phyloP scores from a whole-genome alignment of 129 eudicot species.

The Sambucus nigra region DNA sequence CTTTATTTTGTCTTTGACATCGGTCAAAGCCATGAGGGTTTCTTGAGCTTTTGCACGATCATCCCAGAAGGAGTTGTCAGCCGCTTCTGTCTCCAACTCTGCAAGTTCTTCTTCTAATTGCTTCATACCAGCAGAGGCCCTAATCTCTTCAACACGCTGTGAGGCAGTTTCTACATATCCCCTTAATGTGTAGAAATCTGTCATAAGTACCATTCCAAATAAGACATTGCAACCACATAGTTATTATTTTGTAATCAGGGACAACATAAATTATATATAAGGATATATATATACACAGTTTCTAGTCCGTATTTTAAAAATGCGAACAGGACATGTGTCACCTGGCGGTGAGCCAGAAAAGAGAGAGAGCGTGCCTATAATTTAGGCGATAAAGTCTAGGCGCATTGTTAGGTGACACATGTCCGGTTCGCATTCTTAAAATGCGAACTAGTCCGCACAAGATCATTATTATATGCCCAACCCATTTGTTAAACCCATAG shows the following conservation, averaged over 20 bases:
- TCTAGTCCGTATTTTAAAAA: not conserved
- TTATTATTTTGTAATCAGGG: no score
- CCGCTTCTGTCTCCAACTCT: conserved; percentile 57
- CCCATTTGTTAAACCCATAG: no score
- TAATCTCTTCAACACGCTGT: conserved; percentile 70
- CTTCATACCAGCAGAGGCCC: conserved; percentile 73
- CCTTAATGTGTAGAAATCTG: conserved; percentile 81
- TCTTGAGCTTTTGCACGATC: conserved; percentile 88
- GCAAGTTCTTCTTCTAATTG: conserved; percentile 65
- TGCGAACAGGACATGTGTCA: not conserved
- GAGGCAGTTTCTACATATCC: conserved; percentile 60
- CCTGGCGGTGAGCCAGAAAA: no score
- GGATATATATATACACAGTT: no score
- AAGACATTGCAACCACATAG: conserved; percentile 7
- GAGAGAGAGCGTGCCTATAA: no score
- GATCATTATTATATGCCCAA: no score
- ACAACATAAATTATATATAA: no score
- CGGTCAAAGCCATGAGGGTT: conserved; percentile 80
- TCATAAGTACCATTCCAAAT: conserved; percentile 9
- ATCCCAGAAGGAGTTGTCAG: conserved; percentile 78
- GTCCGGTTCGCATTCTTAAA: no score
- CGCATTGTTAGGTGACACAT: no score
- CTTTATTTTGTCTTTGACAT: conserved; percentile 73
- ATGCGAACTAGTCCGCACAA: no score
- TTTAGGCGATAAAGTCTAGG: no score